These are phyloP conservation scores for Fagopyrum homotropicum DNA, from an alignment of 148 eudicot species.

Conservation along the genomic window DNA sequence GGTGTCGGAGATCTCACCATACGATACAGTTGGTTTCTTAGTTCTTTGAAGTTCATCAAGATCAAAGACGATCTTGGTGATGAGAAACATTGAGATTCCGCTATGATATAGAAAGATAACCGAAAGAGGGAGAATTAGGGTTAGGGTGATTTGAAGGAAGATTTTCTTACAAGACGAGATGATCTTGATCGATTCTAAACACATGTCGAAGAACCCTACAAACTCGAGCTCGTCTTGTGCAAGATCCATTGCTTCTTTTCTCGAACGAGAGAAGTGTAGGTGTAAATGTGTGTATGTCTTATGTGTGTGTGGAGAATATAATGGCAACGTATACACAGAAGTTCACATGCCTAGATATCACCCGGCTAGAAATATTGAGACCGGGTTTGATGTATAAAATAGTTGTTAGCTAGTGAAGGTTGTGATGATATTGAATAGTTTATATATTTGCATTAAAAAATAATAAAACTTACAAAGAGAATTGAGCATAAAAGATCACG, in stretches of 20 bases:
- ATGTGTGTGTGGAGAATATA: not conserved
- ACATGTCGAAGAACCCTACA: conserved; percentile 38
- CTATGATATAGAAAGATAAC: conserved; percentile 25
- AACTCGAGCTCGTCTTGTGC: conserved; percentile 40
- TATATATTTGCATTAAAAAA: not conserved
- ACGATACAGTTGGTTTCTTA: conserved; percentile 1
- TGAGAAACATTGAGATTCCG: conserved; percentile 20
- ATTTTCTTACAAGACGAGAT: conserved; percentile 20
- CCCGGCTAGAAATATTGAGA: not conserved
- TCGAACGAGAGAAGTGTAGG: not conserved
- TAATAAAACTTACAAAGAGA: not conserved
- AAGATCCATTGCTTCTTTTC: conserved; percentile 21
- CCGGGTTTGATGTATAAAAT: not conserved
- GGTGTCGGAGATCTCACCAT: conserved; percentile 12
- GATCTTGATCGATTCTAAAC: conserved; percentile 25
- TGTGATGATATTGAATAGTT: not conserved
- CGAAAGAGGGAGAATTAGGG: conserved; percentile 33
- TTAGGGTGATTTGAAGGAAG: conserved; percentile 26
- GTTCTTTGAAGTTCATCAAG: conserved; percentile 9
- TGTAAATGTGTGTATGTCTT: not conserved
- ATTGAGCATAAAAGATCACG: not conserved
- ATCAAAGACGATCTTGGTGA: conserved; percentile 17
- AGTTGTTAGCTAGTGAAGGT: not conserved
- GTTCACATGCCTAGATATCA: not conserved
- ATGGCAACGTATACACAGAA: not conserved